Base-by-base conservation (phyloP, 257 asterid species). In the Coffea eugenioides region DNA sequence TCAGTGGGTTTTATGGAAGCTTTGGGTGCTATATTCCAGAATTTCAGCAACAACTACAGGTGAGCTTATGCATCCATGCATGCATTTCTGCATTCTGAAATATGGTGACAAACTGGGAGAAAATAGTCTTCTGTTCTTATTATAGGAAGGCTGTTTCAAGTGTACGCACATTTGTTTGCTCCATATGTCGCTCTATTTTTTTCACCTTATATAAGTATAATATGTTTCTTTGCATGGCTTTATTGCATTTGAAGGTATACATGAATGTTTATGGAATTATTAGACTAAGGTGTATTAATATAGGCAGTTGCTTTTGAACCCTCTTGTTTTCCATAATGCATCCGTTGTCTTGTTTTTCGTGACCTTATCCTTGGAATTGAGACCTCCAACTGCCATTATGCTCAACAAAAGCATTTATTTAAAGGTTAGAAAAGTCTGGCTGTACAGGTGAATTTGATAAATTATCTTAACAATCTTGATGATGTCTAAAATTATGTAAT, bases 1-100 rank as follows among this genome's bases (percentile, higher is more conserved):
- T 94, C 99, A 25, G 97, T 96, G 51, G 98, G 97, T 62, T 96
- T 96, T 86, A 94, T 96, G 99, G 97, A 85, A 86, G 98, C 90
- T 82, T 94, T 96, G 8, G 81, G 99, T 83, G 82, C 88, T 71
- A 52, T 92, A 68, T 92, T 94, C 84, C 94, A 96, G 84, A 90
- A 90, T 86, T 89, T 96, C 72, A 85, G 91, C 82, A 87, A 86
- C 84, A 90, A 81, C 81, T 91, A 89, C 93, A 92, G 88, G 99
- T 96, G 74, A 85, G 85, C 57, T 48, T 59, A 5, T 59, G 12
- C 27, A 6, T 18, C 56, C 8, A 43, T 74, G 67, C 7, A 13
- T 49, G 69, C 13, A 64, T 31, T 27, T 68, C 34, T 51, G 54
- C 27, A 27, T 62, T 0, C 36, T 62, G n/a, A 36, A 41, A 23